Percentiles rank a stretch among this genome's conserved stretches.
Conservation (phyloP, 116 monocot genomes). For the Zostera marina region DNA sequence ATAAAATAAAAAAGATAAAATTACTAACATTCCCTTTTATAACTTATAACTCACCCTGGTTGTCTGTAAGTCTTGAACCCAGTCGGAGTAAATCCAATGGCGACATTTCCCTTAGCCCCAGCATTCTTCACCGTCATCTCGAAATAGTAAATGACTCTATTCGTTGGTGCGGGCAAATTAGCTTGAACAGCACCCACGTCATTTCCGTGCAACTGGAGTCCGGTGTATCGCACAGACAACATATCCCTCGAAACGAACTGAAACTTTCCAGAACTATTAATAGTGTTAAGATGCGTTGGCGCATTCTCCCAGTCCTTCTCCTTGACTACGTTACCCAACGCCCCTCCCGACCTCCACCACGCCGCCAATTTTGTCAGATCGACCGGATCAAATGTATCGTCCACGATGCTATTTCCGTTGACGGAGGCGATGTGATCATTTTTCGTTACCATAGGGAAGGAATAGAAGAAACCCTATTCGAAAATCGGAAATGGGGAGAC, state of each 20-base stretch:
- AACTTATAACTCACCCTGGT: constrained; percentile 33
- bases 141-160: constrained; percentile 43
- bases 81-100: constrained; percentile 33
- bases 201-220: constrained; percentile 30
- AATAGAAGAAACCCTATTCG: neutral
- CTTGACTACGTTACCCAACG: constrained; percentile 10
- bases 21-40: neutral
- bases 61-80: constrained; percentile 44
- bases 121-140: constrained; percentile 61
- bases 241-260: constrained; percentile 50
- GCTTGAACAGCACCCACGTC: constrained; percentile 70
- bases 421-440: neutral
- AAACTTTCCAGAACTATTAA: constrained; percentile 60
- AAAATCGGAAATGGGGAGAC: neutral
- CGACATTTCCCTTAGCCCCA: constrained; percentile 33
- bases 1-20: neutral
- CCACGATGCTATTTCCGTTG: neutral
- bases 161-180: constrained; percentile 38
- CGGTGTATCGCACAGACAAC: constrained; percentile 39
- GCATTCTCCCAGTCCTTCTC: constrained; percentile 31
- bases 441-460: constrained; percentile 6
- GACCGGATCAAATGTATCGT: neutral
- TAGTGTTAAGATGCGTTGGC: constrained; percentile 50
- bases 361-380: constrained; percentile 12
- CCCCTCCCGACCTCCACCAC: constrained; percentile 15